Conservation (phyloP, 495 filamentous ascomycete species). For the Acidiella bohemica region DNA sequence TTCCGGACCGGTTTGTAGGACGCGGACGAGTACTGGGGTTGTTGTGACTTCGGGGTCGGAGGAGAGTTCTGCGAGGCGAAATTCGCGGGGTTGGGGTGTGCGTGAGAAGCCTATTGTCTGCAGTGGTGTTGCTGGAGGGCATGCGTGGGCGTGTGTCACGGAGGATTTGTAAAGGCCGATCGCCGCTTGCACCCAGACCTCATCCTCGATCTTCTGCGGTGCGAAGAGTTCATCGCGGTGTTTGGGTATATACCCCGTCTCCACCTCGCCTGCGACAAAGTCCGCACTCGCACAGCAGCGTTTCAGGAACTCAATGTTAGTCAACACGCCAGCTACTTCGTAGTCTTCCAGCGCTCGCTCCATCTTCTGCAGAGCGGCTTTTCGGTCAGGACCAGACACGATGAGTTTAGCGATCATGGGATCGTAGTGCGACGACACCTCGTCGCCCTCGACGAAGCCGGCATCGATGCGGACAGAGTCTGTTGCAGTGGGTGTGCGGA, state of each 20-base stretch:
- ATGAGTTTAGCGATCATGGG: constrained; percentile 99
- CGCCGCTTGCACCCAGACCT: constrained; percentile 63
- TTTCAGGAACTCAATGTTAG: constrained; percentile 96
- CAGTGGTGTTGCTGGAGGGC: constrained; percentile 8
- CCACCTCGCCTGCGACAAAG: constrained; percentile 79
- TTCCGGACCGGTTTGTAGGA: constrained; percentile 48
- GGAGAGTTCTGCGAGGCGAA: constrained; percentile 38
- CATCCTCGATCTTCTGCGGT: constrained; percentile 12
- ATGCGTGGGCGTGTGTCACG: not conserved
- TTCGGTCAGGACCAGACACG: constrained; percentile 63
- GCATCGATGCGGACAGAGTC: constrained; percentile 79
- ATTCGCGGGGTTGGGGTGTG: constrained; percentile 41
- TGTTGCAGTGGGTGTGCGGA: constrained; percentile 54
- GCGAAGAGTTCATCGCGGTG: constrained; percentile 49
- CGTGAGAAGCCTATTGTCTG: constrained; percentile 32
- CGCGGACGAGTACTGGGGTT: constrained; percentile 33
- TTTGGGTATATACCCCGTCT: constrained; percentile 92
- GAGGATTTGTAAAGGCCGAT: constrained; percentile 37
- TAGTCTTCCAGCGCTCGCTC: constrained; percentile 74
- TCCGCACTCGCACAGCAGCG: constrained; percentile 61
- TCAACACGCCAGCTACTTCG: constrained; percentile 81
- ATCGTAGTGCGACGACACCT: constrained; percentile 90
- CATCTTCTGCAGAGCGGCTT: constrained; percentile 72
- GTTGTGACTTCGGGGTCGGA: constrained; percentile 10
- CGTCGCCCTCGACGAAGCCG: constrained; percentile 81